Evolutionary conservation across 2,329 filamentous ascomycete genomes (phyloP).

Genomic region (Ophiostoma ips): DNA sequence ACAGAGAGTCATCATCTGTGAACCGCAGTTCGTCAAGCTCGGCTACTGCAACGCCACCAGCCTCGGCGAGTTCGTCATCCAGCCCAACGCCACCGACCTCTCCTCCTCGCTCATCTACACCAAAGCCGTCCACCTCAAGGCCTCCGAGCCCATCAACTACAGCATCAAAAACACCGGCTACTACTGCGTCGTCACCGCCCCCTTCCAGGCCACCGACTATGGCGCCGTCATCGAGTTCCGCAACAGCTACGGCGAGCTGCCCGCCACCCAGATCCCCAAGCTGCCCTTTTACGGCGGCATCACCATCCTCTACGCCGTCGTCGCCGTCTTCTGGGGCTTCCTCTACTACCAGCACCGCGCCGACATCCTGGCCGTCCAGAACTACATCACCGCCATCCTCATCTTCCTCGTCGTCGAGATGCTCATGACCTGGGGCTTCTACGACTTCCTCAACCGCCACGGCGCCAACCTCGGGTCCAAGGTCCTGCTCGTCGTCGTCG

Average conservation of each 20-base stretch:
- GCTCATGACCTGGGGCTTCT: constrained; percentile 98
- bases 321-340: constrained; percentile 82
- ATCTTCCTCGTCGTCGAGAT: constrained; percentile 92
- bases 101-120: constrained; percentile 64
- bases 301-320: constrained; percentile 81
- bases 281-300: constrained; percentile 93
- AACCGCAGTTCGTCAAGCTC: constrained; percentile 51
- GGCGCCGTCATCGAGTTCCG: constrained; percentile 77
- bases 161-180: constrained; percentile 82
- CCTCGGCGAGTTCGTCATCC: constrained; percentile 71
- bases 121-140: constrained; percentile 67
- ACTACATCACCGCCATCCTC: constrained; percentile 95
- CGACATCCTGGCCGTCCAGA: constrained; percentile 94
- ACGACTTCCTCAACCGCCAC: constrained; percentile 87
- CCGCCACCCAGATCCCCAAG: constrained; percentile 91
- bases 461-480: constrained; percentile 74
- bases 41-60: constrained; percentile 64
- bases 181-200: constrained; percentile 78
- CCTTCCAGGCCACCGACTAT: constrained; percentile 56
- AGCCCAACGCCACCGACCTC: constrained; percentile 56
- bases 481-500: constrained; percentile 79
- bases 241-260: constrained; percentile 91
- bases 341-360: constrained; percentile 87
- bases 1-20: constrained; percentile 53
- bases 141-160: constrained; percentile 64